A percentile compares a stretch with the other conserved stretches of the same genome.
Conservation (phyloP, 2,329 filamentous ascomycete genomes). For the Cyphellophora attinorum region DNA sequence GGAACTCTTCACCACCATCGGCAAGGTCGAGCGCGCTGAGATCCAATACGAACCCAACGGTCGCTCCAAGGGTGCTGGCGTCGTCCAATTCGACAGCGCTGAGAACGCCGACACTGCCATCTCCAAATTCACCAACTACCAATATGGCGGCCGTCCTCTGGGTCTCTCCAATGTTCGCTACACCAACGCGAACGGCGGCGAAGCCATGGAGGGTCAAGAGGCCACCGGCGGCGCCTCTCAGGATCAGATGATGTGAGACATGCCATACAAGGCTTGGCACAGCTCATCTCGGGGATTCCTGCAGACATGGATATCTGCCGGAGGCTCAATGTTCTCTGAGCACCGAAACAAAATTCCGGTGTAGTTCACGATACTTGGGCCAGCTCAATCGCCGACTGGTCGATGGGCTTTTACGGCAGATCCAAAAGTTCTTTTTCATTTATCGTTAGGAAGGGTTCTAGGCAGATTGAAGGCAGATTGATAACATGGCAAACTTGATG, state of each 20-base stretch:
- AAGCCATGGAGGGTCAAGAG: slow-evolving; percentile 76
- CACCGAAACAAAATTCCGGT: too few relatives aligned
- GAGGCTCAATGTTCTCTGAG: too few relatives aligned
- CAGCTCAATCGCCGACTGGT: too few relatives aligned
- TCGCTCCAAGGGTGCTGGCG: slow-evolving; percentile 85
- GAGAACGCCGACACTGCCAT: slow-evolving; percentile 90
- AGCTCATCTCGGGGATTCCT: too few relatives aligned
- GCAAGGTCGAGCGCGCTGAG: slow-evolving; percentile 96
- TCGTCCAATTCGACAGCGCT: slow-evolving; percentile 80
- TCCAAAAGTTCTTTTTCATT: too few relatives aligned
- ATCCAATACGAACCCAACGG: slow-evolving; percentile 98
- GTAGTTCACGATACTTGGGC: too few relatives aligned
- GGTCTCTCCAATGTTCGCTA: slow-evolving; percentile 93
- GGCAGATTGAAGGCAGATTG: too few relatives aligned
- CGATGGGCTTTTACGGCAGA: too few relatives aligned
- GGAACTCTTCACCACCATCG: slow-evolving; percentile 94
- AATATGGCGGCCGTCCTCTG: slow-evolving; percentile 90
- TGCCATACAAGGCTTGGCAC: background rate
- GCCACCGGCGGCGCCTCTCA: slow-evolving; percentile 67
- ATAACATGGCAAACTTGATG: too few relatives aligned
- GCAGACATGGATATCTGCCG: too few relatives aligned
- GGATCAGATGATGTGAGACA: slow-evolving; percentile 82
- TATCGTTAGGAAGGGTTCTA: too few relatives aligned
- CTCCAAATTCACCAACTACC: slow-evolving; percentile 92
- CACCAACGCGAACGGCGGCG: slow-evolving; percentile 54